Evolutionary conservation across 176 grass and related monocot species (phyloP).

Genomic region (Melocanna baccifera): DNA sequence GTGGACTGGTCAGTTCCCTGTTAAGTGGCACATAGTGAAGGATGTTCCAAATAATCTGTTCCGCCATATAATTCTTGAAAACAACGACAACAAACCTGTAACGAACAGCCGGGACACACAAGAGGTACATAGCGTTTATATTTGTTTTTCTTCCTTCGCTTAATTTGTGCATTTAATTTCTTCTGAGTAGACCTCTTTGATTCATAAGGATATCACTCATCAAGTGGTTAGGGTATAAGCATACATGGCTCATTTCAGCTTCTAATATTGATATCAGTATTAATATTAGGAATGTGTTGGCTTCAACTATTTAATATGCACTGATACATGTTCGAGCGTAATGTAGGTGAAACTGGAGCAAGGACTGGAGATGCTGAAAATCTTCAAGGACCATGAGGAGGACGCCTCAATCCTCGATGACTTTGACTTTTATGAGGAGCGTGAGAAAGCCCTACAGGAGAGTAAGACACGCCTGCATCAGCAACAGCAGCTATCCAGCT

Average conservation of each 20-base stretch:
- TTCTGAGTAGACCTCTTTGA: background rate
- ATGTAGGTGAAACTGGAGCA: conserved; percentile 73
- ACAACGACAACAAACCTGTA: conserved; percentile 75
- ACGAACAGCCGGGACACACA: conserved; percentile 81
- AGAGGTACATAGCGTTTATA: conserved; percentile 37
- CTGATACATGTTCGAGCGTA: background rate
- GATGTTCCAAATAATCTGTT: conserved; percentile 82
- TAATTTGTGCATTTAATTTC: conserved; percentile 3
- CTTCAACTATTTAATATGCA: background rate
- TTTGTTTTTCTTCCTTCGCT: background rate
- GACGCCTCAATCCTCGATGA: conserved; percentile 66
- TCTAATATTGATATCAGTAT: background rate
- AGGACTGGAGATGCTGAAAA: conserved; percentile 65
- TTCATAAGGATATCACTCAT: background rate
- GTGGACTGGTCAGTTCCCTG: conserved; percentile 76
- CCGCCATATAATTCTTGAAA: conserved; percentile 79
- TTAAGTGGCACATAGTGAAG: conserved; percentile 78
- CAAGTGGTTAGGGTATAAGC: background rate
- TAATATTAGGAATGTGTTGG: background rate
- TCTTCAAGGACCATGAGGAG: conserved; percentile 60
- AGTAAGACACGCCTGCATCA: conserved; percentile 54
- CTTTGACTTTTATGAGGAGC: conserved; percentile 67
- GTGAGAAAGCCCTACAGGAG: conserved; percentile 68
- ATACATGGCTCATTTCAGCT: background rate
- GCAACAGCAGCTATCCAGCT: conserved; percentile 35